phyloP scores from a whole-genome alignment of 352 stramenopile genomes.

The Sclerospora graminicola region DNA sequence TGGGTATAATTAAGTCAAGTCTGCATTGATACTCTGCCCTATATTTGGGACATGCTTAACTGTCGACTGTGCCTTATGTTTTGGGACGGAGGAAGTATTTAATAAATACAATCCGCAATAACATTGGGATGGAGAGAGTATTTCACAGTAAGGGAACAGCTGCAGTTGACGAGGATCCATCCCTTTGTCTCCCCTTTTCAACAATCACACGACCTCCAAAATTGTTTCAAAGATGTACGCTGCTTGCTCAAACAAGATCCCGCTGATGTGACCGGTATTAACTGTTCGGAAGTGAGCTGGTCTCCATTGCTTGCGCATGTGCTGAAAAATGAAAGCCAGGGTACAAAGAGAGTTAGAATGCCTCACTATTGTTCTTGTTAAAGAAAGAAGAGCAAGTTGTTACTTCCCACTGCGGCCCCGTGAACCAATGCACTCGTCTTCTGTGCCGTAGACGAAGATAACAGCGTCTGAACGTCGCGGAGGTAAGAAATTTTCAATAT shows the following conservation, averaged over 20 bases:
- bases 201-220: constrained; percentile 38
- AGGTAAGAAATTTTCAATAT: constrained; percentile 70
- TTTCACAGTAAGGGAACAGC: not conserved
- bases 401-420: constrained; percentile 49
- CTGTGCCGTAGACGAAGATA: constrained; percentile 63
- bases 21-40: no score
- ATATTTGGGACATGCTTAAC: no score
- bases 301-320: constrained; percentile 45
- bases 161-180: constrained; percentile 5
- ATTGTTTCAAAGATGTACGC: constrained; percentile 53
- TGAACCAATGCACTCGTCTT: constrained; percentile 73
- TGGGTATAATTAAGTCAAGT: no score
- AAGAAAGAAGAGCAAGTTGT: constrained; percentile 1
- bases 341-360: not conserved
- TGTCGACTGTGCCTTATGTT: no score
- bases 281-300: constrained; percentile 47
- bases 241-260: constrained; percentile 63
- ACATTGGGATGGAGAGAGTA: no score
- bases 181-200: constrained; percentile 13
- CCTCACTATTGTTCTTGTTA: not conserved
- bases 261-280: constrained; percentile 64
- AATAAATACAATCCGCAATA: no score
- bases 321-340: constrained; percentile 14
- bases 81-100: no score
- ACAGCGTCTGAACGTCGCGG: constrained; percentile 54